Conservation (phyloP, 805 yeast genomes). For the Cyberlindnera samutprakarnensis region DNA sequence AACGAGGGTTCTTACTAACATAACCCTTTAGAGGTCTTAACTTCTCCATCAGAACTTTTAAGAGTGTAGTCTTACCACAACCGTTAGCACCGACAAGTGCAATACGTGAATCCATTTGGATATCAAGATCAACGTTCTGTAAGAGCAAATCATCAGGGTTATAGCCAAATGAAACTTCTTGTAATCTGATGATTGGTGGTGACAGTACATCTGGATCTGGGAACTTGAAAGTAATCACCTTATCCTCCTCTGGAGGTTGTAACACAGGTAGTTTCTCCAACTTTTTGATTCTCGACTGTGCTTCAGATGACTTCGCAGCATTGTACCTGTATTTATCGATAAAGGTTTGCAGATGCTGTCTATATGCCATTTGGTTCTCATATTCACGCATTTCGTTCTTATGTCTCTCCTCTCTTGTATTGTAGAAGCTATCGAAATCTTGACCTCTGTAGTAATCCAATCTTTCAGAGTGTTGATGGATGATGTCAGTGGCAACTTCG, state of each 20-base stretch:
- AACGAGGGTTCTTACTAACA: constrained; percentile 72
- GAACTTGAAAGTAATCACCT: constrained; percentile 75
- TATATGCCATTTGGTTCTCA: constrained; percentile 93
- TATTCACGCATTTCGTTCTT: constrained; percentile 92
- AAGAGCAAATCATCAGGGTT: constrained; percentile 55
- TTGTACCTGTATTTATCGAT: constrained; percentile 95
- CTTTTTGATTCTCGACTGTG: constrained; percentile 95
- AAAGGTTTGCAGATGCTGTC: constrained; percentile 88
- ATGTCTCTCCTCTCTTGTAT: constrained; percentile 91
- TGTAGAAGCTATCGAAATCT: constrained; percentile 86
- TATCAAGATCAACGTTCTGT: constrained; percentile 76
- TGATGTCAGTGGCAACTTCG: constrained; percentile 97
- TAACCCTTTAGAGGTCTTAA: constrained; percentile 70
- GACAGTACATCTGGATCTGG: constrained; percentile 92
- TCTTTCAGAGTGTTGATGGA: constrained; percentile 96
- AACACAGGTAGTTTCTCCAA: constrained; percentile 88
- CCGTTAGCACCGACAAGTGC: constrained; percentile 99
- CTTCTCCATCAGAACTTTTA: constrained; percentile 78
- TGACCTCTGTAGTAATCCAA: constrained; percentile 93
- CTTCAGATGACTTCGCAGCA: constrained; percentile 96
- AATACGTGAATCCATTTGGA: constrained; percentile 89
- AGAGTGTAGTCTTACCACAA: constrained; percentile 95
- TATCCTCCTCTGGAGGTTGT: constrained; percentile 93
- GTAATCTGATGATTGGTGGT: constrained; percentile 88
- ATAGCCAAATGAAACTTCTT: constrained; percentile 84